A percentile compares a stretch with the other conserved stretches of the same genome.
These are phyloP conservation scores for Cercospora sp. DNA, from an alignment of 2,329 filamentous ascomycete genomes.

Conservation along the genomic window DNA sequence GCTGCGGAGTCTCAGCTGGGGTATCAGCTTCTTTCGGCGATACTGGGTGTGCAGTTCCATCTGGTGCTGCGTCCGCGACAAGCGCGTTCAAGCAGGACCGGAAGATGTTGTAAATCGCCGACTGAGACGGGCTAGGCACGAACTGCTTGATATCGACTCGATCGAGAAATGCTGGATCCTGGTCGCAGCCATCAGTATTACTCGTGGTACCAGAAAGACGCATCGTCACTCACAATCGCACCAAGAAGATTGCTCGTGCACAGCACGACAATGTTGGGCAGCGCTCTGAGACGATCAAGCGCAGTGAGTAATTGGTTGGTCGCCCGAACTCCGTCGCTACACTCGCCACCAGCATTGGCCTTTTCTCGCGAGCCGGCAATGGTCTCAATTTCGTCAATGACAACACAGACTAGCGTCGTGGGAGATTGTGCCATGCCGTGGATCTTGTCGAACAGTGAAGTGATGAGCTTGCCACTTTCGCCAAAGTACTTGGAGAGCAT, in stretches of 20 bases:
- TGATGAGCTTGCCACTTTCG: conserved; percentile 47
- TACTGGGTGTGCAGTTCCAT: neutral
- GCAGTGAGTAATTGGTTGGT: conserved; percentile 53
- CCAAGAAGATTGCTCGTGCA: conserved; percentile 53
- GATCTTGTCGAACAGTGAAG: conserved; percentile 46
- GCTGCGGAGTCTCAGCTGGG: neutral
- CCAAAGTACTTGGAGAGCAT: conserved; percentile 52
- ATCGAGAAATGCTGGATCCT: conserved; percentile 21
- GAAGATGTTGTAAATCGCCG: conserved; percentile 51
- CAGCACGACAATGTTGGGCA: conserved; percentile 50
- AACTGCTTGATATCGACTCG: conserved; percentile 49
- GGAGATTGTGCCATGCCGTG: conserved; percentile 41
- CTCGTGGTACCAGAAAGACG: conserved; percentile 12
- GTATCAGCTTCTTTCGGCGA: neutral
- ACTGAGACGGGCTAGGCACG: conserved; percentile 43
- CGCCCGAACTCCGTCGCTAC: conserved; percentile 49
- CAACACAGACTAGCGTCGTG: conserved; percentile 45
- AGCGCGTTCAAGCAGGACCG: conserved; percentile 51
- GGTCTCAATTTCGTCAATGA: conserved; percentile 55
- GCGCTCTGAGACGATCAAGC: conserved; percentile 47
- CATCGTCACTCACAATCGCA: conserved; percentile 39
- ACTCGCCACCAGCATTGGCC: conserved; percentile 44
- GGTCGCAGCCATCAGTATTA: neutral
- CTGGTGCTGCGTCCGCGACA: conserved; percentile 21
- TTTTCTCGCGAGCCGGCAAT: conserved; percentile 49